phyloP scores from a whole-genome alignment of 2,329 filamentous ascomycete species.

The Trichophyton rubrum region DNA sequence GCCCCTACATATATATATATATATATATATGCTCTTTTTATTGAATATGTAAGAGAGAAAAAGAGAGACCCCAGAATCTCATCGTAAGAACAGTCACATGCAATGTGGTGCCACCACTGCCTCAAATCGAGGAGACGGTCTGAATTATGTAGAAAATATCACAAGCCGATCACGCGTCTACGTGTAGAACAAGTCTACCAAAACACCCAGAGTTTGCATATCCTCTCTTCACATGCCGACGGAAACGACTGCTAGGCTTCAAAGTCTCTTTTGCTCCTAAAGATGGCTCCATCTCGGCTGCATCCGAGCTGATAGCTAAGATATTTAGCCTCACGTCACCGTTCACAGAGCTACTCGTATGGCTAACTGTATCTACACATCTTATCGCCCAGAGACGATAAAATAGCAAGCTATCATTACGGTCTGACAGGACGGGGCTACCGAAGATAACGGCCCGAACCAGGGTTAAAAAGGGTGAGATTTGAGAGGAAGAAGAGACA shows the following conservation, averaged over 20 bases:
- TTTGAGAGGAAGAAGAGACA: not conserved
- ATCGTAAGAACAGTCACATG: not conserved
- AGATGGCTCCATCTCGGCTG: not conserved
- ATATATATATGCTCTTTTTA: not conserved
- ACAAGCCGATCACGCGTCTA: not conserved
- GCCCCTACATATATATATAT: no score
- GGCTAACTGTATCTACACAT: not conserved
- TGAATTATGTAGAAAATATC: not conserved
- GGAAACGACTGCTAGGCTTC: not conserved
- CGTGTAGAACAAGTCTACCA: not conserved
- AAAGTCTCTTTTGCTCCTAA: not conserved
- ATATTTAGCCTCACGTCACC: not conserved
- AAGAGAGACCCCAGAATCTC: not conserved
- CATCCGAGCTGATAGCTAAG: not conserved
- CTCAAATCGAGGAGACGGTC: not conserved
- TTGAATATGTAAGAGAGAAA: not conserved
- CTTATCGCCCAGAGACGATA: not conserved
- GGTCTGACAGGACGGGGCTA: not conserved
- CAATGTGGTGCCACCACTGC: not conserved
- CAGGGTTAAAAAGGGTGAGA: not conserved
- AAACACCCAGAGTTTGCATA: not conserved
- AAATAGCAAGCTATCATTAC: not conserved
- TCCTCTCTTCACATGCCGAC: not conserved
- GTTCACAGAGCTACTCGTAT: not conserved
- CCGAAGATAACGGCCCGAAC: not conserved